These are phyloP conservation scores for Corylus avellana DNA, from an alignment of 306 rosid genomes.

Conservation along the genomic window DNA sequence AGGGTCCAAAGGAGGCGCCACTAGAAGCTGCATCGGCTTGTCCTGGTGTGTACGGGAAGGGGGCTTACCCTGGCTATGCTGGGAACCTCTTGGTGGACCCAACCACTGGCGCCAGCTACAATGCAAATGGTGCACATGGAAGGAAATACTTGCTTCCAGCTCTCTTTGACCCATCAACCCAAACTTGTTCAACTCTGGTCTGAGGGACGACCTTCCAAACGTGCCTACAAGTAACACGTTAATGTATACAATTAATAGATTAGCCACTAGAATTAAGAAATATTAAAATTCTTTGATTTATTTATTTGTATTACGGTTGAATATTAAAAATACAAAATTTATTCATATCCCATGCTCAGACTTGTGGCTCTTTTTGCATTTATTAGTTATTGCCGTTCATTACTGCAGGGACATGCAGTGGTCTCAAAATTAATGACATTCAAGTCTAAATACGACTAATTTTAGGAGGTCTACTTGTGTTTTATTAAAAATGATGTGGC, in stretches of 20 bases:
- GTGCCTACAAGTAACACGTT: neutral
- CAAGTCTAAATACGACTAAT: too few species aligned
- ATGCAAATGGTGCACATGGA: conserved; percentile 55
- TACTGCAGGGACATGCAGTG: too few species aligned
- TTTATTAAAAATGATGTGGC: too few species aligned
- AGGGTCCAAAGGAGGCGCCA: conserved; percentile 62
- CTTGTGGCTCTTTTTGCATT: neutral
- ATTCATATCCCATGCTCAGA: neutral
- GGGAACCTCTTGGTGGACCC: conserved; percentile 56
- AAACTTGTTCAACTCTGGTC: conserved; percentile 53
- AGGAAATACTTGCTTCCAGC: conserved; percentile 70
- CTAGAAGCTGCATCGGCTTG: conserved; percentile 66
- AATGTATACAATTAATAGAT: neutral
- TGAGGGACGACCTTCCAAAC: neutral
- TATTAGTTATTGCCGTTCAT: too few species aligned
- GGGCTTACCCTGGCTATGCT: conserved; percentile 71
- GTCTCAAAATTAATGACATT: too few species aligned
- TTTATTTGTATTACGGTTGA: neutral
- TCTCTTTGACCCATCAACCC: conserved; percentile 55
- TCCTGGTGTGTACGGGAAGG: conserved; percentile 61
- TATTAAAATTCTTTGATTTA: conserved; percentile 23
- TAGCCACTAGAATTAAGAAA: conserved; percentile 9
- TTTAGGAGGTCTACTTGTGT: too few species aligned
- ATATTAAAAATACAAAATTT: neutral
- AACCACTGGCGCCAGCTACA: conserved; percentile 56